These are phyloP conservation scores for Knufia petricola DNA, from an alignment of 2,329 filamentous ascomycete genomes.

Conservation along the genomic window DNA sequence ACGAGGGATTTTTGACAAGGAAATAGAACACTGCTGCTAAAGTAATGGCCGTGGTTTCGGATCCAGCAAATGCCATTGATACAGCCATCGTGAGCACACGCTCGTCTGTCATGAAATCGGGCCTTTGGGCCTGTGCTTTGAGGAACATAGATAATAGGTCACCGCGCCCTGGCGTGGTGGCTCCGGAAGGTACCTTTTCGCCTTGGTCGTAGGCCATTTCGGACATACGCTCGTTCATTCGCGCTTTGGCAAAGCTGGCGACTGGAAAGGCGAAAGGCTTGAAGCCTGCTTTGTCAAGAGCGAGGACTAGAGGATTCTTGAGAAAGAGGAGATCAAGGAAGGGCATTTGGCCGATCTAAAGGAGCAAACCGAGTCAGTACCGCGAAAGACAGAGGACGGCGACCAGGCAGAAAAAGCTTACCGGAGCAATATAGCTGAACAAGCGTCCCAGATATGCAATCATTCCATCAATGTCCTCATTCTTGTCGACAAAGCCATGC, in stretches of 20 bases:
- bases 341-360: slow-evolving; percentile 19
- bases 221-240: slow-evolving; percentile 55
- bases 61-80: slow-evolving; percentile 50
- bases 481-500: slow-evolving; percentile 28
- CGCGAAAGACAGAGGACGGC: slow-evolving; percentile 39
- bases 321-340: slow-evolving; percentile 15
- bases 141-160: slow-evolving; percentile 24
- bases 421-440: slow-evolving; percentile 60
- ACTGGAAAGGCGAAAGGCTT: slow-evolving; percentile 62
- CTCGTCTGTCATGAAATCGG: slow-evolving; percentile 25
- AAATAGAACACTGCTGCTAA: slow-evolving; percentile 65
- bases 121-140: slow-evolving; percentile 20
- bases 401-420: slow-evolving; percentile 41
- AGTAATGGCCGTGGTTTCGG: slow-evolving; percentile 69
- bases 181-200: neutral
- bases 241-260: slow-evolving; percentile 59
- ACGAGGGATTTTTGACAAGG: slow-evolving; percentile 52
- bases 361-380: neutral
- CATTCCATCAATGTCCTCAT: slow-evolving; percentile 29
- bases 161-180: slow-evolving; percentile 4
- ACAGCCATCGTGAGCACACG: slow-evolving; percentile 25
- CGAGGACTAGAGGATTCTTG: slow-evolving; percentile 34
- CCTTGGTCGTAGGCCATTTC: slow-evolving; percentile 31
- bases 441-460: slow-evolving; percentile 28
- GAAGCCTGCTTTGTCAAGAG: slow-evolving; percentile 57